phyloP scores from a whole-genome alignment of 495 filamentous ascomycete genomes.

The Daldinia childiae region DNA sequence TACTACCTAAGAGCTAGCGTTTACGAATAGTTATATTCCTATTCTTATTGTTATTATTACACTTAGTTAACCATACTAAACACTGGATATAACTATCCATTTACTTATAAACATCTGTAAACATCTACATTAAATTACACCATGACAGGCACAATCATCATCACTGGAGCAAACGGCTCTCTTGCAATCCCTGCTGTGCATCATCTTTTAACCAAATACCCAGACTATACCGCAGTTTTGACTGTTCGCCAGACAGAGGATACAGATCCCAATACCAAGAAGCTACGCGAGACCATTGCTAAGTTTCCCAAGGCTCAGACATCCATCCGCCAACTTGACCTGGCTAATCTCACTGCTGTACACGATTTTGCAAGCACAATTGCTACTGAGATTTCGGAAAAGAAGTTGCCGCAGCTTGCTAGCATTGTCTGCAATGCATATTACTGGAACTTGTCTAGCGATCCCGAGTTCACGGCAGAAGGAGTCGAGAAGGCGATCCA shows the following conservation, averaged over 20 bases:
- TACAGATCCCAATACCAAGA: slow-evolving; percentile 55
- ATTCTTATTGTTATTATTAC: background rate
- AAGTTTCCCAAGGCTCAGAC: slow-evolving; percentile 47
- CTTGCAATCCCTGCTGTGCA: slow-evolving; percentile 56
- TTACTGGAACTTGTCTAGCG: slow-evolving; percentile 51
- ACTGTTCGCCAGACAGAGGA: slow-evolving; percentile 56
- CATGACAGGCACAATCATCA: slow-evolving; percentile 53
- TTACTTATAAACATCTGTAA: background rate
- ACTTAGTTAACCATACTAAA: too few relatives aligned
- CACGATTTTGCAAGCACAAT: slow-evolving; percentile 49
- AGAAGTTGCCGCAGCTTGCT: slow-evolving; percentile 50
- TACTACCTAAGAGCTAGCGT: too few relatives aligned
- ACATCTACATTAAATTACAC: background rate
- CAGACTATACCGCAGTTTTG: slow-evolving; percentile 50
- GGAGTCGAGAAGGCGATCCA: slow-evolving; percentile 58
- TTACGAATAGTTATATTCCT: too few relatives aligned
- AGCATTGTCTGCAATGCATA: slow-evolving; percentile 59
- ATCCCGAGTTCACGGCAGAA: slow-evolving; percentile 53
- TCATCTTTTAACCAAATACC: slow-evolving; percentile 51
- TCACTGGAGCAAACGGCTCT: slow-evolving; percentile 62
- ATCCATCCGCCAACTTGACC: slow-evolving; percentile 53
- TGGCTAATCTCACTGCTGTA: slow-evolving; percentile 50
- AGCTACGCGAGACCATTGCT: slow-evolving; percentile 48
- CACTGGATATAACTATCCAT: too few relatives aligned
- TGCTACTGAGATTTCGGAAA: slow-evolving; percentile 41